These are phyloP conservation scores for Aspergillus persii DNA, from an alignment of 2,329 filamentous ascomycete genomes.

Conservation along the genomic window DNA sequence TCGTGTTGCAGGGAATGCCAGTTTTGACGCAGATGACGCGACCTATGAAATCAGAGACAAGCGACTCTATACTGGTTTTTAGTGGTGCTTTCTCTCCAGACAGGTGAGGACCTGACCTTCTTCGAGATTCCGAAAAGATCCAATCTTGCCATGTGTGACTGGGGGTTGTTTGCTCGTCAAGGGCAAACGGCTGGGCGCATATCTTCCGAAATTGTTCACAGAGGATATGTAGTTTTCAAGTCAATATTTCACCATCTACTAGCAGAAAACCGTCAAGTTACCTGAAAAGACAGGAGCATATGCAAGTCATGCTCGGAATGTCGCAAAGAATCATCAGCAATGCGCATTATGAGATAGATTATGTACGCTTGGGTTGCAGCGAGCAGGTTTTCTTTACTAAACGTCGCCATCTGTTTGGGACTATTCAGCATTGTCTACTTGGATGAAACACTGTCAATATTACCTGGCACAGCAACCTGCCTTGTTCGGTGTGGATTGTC, in stretches of 20 bases:
- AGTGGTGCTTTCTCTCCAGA: background rate
- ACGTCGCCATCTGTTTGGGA: background rate
- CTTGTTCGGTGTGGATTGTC: background rate
- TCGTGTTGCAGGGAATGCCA: background rate
- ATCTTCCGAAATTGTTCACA: background rate
- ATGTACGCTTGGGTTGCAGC: background rate
- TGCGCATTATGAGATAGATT: background rate
- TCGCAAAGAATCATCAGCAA: background rate
- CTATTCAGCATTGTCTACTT: background rate
- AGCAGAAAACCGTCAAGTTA: background rate
- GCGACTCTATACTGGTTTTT: background rate
- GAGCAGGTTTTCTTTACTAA: background rate
- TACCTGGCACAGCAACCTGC: background rate
- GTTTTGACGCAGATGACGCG: background rate
- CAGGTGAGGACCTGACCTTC: background rate
- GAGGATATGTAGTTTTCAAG: background rate
- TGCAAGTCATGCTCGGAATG: background rate
- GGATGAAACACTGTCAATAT: too few species aligned
- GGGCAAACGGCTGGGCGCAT: background rate
- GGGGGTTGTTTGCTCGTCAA: background rate
- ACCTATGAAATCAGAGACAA: background rate
- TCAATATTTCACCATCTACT: too few species aligned
- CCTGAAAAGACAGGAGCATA: background rate
- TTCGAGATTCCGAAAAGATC: background rate
- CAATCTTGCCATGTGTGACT: background rate